Percentiles rank a stretch among this genome's conserved stretches.
phyloP scores from a whole-genome alignment of 352 stramenopile species.

The Phytophthora hybrid region DNA sequence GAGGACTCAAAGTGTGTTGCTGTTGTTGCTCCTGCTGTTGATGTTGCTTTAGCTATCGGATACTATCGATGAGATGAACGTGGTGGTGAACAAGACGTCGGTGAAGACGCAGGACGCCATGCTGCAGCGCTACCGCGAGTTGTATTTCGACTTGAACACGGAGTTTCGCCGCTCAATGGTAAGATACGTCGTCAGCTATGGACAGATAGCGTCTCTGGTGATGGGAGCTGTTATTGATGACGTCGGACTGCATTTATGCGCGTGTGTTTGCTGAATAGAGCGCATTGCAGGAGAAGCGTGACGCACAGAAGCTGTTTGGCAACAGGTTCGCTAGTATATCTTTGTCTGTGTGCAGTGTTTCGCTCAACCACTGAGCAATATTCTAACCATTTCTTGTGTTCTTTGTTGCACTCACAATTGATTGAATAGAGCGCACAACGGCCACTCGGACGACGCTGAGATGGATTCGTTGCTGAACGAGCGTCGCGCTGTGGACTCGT shows the following conservation, averaged over 20 bases:
- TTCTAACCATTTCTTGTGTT: background rate
- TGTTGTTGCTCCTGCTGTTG: background rate
- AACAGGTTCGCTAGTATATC: conserved; percentile 52
- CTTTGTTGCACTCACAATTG: background rate
- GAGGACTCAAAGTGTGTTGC: background rate
- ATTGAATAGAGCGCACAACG: conserved; percentile 49
- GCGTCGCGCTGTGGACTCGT: conserved; percentile 81
- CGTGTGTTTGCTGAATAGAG: conserved; percentile 50
- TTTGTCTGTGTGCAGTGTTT: background rate
- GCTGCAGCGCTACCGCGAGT: conserved; percentile 95
- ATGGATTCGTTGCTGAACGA: conserved; percentile 87
- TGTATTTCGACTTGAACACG: conserved; percentile 96
- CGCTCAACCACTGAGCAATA: background rate
- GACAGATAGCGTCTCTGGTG: background rate
- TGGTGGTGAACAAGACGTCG: conserved; percentile 71
- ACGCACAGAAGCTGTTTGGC: conserved; percentile 85
- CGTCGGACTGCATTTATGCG: background rate
- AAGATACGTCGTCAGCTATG: background rate
- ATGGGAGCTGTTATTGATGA: background rate
- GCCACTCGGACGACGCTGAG: conserved; percentile 66
- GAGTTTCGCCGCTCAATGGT: conserved; percentile 94
- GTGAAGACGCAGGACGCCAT: conserved; percentile 89
- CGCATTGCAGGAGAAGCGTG: conserved; percentile 81
- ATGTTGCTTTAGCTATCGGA: conserved; percentile 69
- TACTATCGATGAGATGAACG: conserved; percentile 88